Percentiles rank a stretch among this genome's conserved stretches.
These are phyloP conservation scores for Cutaneotrichosporon cutaneum DNA, from an alignment of 1,284 basidiomycete species.

Conservation along the genomic window DNA sequence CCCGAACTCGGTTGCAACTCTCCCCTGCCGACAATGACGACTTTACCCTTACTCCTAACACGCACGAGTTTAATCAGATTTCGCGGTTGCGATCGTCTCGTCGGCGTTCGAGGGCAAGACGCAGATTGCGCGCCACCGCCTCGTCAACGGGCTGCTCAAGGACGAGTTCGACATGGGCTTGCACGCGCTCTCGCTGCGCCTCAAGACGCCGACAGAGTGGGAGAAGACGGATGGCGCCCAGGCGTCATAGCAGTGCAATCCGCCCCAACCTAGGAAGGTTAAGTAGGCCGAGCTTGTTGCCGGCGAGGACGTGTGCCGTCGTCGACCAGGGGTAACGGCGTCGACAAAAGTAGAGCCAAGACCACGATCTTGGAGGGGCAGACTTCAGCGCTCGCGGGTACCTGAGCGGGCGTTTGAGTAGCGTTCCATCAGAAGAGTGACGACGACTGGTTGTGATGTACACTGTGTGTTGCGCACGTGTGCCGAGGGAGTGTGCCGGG, in stretches of 20 bases:
- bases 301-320: not conserved
- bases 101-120: conserved; percentile 44
- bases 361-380: not conserved
- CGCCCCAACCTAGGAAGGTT: not conserved
- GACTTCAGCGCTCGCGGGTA: not conserved
- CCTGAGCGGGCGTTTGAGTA: not conserved
- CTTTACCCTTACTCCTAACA: not conserved
- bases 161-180: conserved; percentile 53
- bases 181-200: conserved; percentile 51
- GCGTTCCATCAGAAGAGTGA: not conserved
- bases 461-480: too few relatives aligned
- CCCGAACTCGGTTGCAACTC: not conserved
- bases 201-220: conserved; percentile 53
- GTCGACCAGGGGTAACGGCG: not conserved
- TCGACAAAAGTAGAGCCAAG: not conserved
- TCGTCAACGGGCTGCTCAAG: conserved; percentile 51
- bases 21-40: not conserved
- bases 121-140: conserved; percentile 51
- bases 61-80: conserved; percentile 39
- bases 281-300: not conserved
- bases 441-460: not conserved
- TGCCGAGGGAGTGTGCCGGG: not conserved
- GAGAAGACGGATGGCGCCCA: conserved; percentile 19
- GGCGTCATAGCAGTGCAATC: not conserved
- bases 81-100: conserved; percentile 51